A percentile compares a stretch with the other conserved stretches of the same genome.
phyloP scores from a whole-genome alignment of 208 protist genomes.

The Novymonas esmeraldas region DNA sequence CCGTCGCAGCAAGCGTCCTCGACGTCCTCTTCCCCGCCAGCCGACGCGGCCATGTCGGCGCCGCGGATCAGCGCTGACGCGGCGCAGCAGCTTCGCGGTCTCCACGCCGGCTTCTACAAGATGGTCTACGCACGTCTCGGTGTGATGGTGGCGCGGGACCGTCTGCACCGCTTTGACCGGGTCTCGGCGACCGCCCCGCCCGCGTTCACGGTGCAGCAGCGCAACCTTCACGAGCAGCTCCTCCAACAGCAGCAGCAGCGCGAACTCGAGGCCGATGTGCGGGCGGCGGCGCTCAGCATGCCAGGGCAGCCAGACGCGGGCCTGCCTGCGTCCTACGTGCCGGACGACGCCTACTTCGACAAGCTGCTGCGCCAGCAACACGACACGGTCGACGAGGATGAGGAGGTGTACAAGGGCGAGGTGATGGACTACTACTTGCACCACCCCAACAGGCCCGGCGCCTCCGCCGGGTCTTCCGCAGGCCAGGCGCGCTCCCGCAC shows the following conservation, averaged over 20 bases:
- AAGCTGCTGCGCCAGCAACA: slow-evolving; percentile 69
- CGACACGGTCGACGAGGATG: slow-evolving; percentile 73
- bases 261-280: slow-evolving; percentile 8
- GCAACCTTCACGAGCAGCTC: slow-evolving; percentile 53
- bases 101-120: slow-evolving; percentile 66
- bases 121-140: slow-evolving; percentile 87
- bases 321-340: slow-evolving; percentile 70
- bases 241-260: slow-evolving; percentile 37
- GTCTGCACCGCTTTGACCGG: slow-evolving; percentile 56
- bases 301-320: slow-evolving; percentile 31
- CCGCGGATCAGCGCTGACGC: slow-evolving; percentile 18
- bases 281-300: slow-evolving; percentile 13
- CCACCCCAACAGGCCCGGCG: slow-evolving; percentile 14
- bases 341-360: slow-evolving; percentile 74
- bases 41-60: not conserved
- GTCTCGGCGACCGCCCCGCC: slow-evolving; percentile 34
- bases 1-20: not conserved
- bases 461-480: not conserved
- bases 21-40: not conserved
- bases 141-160: slow-evolving; percentile 74
- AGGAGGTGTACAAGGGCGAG: slow-evolving; percentile 86
- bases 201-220: slow-evolving; percentile 58
- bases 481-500: slow-evolving; percentile 7
- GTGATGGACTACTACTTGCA: slow-evolving; percentile 85
- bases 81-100: slow-evolving; percentile 27